Evolutionary conservation across 83 land plant species (phyloP).

Genomic region (Thuja plicata): DNA sequence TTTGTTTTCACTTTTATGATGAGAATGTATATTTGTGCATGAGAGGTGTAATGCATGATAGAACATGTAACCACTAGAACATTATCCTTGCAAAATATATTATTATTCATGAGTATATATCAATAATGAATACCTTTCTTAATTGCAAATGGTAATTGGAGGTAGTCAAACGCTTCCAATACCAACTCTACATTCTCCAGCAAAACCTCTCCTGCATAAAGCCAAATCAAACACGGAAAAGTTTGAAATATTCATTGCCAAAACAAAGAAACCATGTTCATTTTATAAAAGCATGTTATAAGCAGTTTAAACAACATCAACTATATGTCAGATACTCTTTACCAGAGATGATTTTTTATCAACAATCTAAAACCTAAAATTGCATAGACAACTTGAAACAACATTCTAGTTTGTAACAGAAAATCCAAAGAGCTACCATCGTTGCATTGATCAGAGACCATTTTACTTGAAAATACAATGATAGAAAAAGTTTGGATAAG

Average conservation of each 20-base stretch:
- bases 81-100: not conserved
- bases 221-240: not conserved
- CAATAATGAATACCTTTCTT: slow-evolving; percentile 59
- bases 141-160: slow-evolving; percentile 87
- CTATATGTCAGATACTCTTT: not conserved
- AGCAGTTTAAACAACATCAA: not conserved
- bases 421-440: not conserved
- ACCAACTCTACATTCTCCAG: slow-evolving; percentile 87
- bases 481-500: not conserved
- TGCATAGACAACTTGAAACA: not conserved
- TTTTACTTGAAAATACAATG: not conserved
- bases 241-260: not conserved
- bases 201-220: slow-evolving; percentile 71
- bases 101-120: not conserved
- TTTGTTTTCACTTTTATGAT: not conserved
- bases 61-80: not conserved
- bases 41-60: slow-evolving; percentile 1
- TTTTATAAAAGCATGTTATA: not conserved
- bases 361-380: not conserved
- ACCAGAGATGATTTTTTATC: not conserved
- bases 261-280: not conserved
- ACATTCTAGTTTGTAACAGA: not conserved
- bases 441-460: not conserved
- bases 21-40: not conserved
- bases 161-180: slow-evolving; percentile 95